Evolutionary conservation across 179 eudicot genomes (phyloP), one percentile per base, ranked within the genome.

Genomic region (Silene coronaria): DNA sequence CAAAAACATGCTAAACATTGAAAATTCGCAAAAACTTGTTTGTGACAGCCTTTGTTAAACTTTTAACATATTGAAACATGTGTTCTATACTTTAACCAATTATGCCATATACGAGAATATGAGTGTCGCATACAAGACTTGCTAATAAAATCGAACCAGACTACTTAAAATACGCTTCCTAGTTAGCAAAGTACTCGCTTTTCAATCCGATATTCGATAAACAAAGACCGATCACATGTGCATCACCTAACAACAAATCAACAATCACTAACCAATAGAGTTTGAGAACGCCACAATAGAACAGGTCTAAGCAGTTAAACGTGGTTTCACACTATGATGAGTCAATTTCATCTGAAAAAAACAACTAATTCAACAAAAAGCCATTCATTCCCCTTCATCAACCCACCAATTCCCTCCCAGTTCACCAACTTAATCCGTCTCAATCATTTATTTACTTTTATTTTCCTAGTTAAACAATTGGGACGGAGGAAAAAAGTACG

Each of bases 291-390:
- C 69, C 69, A 64, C 38, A 64, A 30, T 26, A 16, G 69, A 64
- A 64, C 30, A 64, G 12, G 69, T 64, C 69, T 17, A 16, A 64
- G n/a, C n/a, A 71, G 46, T 23, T 6, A 5, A 70, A 53, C 74
- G 24, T 63, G 74, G 62, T 51, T 71, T 71, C 74, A 17, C 16
- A 6, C 7, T 45, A 24, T 68, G 45, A 45, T 68, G 21, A 46
- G 32, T 13, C 75, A 28, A 19, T 57, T 17, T 16, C 32, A 19
- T 10, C 22, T 36, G n/a, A 75, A 72, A 1, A 10, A 38, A 38
- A 42, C 61, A 63, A 46, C 58, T 45, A 19, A 34, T 67, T 67
- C 71, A 67, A 67, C 51, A 36, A 65, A 65, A 16, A 16, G 21
- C 1, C 58, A 53, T 1, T 3, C 65, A 60, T 9, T 23, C 28